Evolutionary conservation across 768 basidiomycete genomes (phyloP).

Genomic region (Serpula lacrymans): DNA sequence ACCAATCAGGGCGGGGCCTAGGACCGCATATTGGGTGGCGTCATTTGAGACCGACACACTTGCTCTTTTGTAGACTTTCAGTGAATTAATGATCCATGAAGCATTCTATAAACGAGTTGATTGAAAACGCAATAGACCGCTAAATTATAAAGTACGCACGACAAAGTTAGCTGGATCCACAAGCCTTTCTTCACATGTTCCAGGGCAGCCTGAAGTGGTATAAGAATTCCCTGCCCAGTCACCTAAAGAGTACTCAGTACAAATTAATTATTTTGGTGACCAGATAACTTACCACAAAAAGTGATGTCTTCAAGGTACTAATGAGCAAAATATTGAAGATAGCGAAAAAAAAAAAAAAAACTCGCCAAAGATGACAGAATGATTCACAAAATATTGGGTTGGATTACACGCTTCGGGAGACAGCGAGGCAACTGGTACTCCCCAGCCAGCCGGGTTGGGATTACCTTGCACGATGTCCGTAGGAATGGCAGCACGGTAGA

Average conservation of each 20-base stretch:
- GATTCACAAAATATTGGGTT: constrained; percentile 56
- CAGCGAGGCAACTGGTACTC: constrained; percentile 60
- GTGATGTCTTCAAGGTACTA: constrained; percentile 58
- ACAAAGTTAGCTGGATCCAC: constrained; percentile 71
- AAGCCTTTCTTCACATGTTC: constrained; percentile 60
- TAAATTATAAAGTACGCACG: constrained; percentile 37
- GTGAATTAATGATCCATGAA: constrained; percentile 73
- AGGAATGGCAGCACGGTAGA: constrained; percentile 76
- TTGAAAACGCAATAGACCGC: constrained; percentile 1
- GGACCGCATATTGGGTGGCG: constrained; percentile 1
- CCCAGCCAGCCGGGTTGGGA: constrained; percentile 70
- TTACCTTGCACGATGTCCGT: constrained; percentile 56
- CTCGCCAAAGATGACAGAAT: constrained; percentile 75
- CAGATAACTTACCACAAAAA: constrained; percentile 58
- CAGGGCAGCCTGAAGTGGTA: constrained; percentile 69
- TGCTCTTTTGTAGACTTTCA: constrained; percentile 72
- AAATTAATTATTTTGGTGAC: background rate
- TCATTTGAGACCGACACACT: constrained; percentile 35
- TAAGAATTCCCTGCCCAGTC: constrained; percentile 88
- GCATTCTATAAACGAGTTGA: constrained; percentile 52
- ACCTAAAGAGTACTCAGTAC: constrained; percentile 35
- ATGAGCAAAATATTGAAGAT: constrained; percentile 13
- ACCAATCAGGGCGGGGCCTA: constrained; percentile 4
- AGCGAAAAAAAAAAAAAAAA: constrained; percentile 7
- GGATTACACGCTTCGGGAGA: constrained; percentile 54